Evolutionary conservation across 306 rosid genomes (phyloP), one percentile per base, ranked within the genome.

Genomic region (Albizia julibrissin): DNA sequence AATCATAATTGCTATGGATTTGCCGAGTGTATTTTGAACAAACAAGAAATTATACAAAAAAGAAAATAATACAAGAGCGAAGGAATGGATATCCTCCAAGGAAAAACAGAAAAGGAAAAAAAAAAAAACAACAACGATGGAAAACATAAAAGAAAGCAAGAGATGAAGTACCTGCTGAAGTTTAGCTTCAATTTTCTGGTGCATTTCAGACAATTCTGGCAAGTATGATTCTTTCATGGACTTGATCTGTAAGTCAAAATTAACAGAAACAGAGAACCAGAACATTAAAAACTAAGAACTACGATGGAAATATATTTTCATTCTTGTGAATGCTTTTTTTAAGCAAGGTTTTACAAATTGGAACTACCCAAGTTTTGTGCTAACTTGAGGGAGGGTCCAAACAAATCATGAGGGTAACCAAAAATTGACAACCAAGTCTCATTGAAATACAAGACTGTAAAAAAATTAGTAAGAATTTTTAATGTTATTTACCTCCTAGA

Each of bases 141-240:
- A 70, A 58, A 66, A n/a, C 9, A 34, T 31, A 33, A 64, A 76
- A 42, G 21, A 69, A 69, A 42, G 14, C 18, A 22, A 69, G 31
- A 42, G 18, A 1, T 11, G 4, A 69, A 86, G 69, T 86, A 92
- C 99, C 95, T 84, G 93, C 79, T 87, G 87, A 77, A 93, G 49
- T 87, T 85, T 91, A 33, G 78, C 8, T 79, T 85, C 78, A 85
- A 95, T 43, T 87, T 79, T 89, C 64, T 87, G 90, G 84, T 83
- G 85, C 88, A 93, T 65, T 65, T 95, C 98, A 71, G 10, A 84
- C 71, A 95, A 29, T 43, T 92, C 98, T 19, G 91, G 75, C 33
- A 84, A 81, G 88, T 92, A 89, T 64, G 26, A 33, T 40, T 91
- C 96, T 93, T 86, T 93, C 98, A 93, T 85, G 76, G 76, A 31